Conservation (phyloP, 108 stramenopile species). For the Cylindrotheca fusiformis region DNA sequence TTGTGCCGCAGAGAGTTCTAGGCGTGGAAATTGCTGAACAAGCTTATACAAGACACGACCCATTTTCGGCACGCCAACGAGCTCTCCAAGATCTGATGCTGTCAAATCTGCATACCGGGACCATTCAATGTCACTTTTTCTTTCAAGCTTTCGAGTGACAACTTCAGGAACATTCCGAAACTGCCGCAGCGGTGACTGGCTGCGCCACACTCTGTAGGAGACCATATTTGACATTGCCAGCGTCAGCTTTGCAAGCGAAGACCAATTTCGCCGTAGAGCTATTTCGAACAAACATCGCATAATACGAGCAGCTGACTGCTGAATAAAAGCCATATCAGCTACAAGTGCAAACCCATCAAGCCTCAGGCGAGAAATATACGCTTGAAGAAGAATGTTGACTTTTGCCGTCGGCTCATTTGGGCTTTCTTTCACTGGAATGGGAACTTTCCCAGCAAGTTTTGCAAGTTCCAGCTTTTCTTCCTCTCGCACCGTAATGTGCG, state of each 20-base stretch:
- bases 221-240: slow-evolving; percentile 96
- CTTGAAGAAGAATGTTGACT: slow-evolving; percentile 97
- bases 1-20: slow-evolving; percentile 87
- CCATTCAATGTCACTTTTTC: slow-evolving; percentile 96
- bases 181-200: slow-evolving; percentile 96
- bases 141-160: slow-evolving; percentile 92
- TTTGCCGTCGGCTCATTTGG: slow-evolving; percentile 94
- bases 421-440: slow-evolving; percentile 97
- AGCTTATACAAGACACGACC: slow-evolving; percentile 95
- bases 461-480: slow-evolving; percentile 98
- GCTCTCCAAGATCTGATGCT: slow-evolving; percentile 95
- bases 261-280: slow-evolving; percentile 93
- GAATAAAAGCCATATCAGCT: slow-evolving; percentile 98
- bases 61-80: slow-evolving; percentile 97
- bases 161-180: slow-evolving; percentile 91
- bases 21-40: slow-evolving; percentile 94
- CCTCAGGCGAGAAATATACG: slow-evolving; percentile 96
- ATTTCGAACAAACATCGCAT: slow-evolving; percentile 98
- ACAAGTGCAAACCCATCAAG: slow-evolving; percentile 98
- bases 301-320: slow-evolving; percentile 96
- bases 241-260: slow-evolving; percentile 85
- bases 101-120: slow-evolving; percentile 92
- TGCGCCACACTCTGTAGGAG: slow-evolving; percentile 90
- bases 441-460: slow-evolving; percentile 93
- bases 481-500: slow-evolving; percentile 93